Evolutionary conservation across 345 rosid species (phyloP).

Genomic region (Turnera subulata): DNA sequence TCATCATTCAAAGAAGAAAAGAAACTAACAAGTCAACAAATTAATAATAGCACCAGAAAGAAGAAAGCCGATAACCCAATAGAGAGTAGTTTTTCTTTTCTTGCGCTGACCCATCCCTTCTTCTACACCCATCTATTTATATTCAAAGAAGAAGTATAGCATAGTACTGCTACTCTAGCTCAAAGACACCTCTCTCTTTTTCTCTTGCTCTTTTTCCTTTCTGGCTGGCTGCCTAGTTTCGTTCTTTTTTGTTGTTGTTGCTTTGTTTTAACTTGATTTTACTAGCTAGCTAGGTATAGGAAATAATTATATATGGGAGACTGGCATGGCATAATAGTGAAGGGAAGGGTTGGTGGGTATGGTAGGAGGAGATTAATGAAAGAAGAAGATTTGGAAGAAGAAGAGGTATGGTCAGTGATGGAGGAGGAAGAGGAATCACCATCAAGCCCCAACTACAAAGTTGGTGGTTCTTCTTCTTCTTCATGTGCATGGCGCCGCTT

Average conservation of each 20-base stretch:
- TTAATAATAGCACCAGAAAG: too few relatives aligned
- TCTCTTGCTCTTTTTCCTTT: background rate
- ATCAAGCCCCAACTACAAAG: slow-evolving; percentile 17
- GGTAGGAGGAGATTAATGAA: slow-evolving; percentile 21
- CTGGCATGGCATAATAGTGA: slow-evolving; percentile 29
- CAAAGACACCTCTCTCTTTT: slow-evolving; percentile 6
- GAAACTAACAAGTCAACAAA: too few relatives aligned
- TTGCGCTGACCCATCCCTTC: too few relatives aligned
- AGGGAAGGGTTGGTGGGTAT: slow-evolving; percentile 11
- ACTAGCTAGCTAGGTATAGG: too few relatives aligned
- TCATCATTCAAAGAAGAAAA: too few relatives aligned
- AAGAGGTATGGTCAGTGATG: slow-evolving; percentile 55
- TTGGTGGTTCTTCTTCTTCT: slow-evolving; percentile 17
- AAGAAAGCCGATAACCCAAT: too few relatives aligned
- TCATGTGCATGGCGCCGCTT: slow-evolving; percentile 43
- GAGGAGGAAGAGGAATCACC: slow-evolving; percentile 38
- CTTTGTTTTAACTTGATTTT: too few relatives aligned
- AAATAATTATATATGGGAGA: slow-evolving; percentile 33
- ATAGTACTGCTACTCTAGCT: slow-evolving; percentile 3
- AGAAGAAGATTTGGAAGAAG: slow-evolving; percentile 71
- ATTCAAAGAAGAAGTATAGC: background rate
- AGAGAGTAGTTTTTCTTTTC: too few relatives aligned
- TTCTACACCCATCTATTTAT: slow-evolving; percentile 28
- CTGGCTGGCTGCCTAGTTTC: background rate
- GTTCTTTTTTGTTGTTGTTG: background rate